phyloP scores from a whole-genome alignment of 2,329 filamentous ascomycete genomes.

The Ophiosphaerella korrae region DNA sequence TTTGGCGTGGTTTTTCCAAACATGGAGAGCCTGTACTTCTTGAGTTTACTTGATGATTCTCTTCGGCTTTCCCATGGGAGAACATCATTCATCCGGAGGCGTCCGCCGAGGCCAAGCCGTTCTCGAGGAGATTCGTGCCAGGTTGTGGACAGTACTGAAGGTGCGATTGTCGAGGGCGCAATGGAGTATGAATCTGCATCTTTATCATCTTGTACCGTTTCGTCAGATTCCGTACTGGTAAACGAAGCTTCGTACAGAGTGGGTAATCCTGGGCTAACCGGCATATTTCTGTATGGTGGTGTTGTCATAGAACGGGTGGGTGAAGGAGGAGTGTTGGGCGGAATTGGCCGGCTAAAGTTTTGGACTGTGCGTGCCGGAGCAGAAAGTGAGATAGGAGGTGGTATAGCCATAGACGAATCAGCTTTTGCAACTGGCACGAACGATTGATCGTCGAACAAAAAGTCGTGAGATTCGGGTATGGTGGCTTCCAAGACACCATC shows the following conservation, averaged over 20 bases:
- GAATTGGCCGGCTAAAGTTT: conserved; percentile 32
- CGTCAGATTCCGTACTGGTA: conserved; percentile 27
- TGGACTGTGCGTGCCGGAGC: conserved; percentile 21
- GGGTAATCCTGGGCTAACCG: conserved; percentile 28
- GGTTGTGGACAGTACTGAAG: conserved; percentile 43
- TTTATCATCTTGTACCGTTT: conserved; percentile 14
- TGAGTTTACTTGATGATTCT: conserved; percentile 31
- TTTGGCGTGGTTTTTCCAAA: conserved; percentile 17
- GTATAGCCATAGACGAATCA: conserved; percentile 12
- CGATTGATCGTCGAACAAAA: conserved; percentile 27
- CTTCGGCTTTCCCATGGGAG: conserved; percentile 38
- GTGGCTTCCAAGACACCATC: conserved; percentile 10
- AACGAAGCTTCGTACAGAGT: conserved; percentile 41
- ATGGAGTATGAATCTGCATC: conserved; percentile 29
- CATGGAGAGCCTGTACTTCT: conserved; percentile 36
- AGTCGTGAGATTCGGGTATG: conserved; percentile 37
- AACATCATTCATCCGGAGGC: conserved; percentile 38
- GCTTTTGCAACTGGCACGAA: conserved; percentile 7
- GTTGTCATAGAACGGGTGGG: conserved; percentile 10
- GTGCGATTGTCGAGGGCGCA: conserved; percentile 37
- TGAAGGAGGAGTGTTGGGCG: conserved; percentile 6
- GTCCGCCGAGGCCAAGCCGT: conserved; percentile 44
- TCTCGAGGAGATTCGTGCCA: conserved; percentile 45
- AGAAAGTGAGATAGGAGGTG: conserved; percentile 19
- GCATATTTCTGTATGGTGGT: conserved; percentile 18